These are phyloP conservation scores for Raddia guianensis DNA, from an alignment of 176 grass and related monocot species.

Conservation along the genomic window DNA sequence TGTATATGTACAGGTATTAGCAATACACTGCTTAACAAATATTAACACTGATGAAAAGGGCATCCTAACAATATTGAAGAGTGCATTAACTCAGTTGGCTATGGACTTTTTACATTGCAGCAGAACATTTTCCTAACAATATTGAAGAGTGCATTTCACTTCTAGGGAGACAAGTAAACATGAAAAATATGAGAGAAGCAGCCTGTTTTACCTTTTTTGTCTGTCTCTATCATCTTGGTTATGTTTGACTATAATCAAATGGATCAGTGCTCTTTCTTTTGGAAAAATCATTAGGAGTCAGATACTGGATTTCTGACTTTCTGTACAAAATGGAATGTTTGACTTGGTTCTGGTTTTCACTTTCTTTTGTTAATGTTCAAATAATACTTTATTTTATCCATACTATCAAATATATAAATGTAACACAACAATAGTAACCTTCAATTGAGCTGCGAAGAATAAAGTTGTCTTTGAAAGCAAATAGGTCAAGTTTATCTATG, in stretches of 20 bases:
- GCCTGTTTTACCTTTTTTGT: background rate
- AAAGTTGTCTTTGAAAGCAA: background rate
- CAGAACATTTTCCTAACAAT: background rate
- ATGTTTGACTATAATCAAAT: background rate
- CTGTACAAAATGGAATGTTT: background rate
- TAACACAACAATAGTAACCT: background rate
- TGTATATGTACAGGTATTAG: no score
- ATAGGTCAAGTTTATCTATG: background rate
- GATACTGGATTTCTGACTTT: background rate
- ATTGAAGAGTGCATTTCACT: background rate
- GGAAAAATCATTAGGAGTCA: background rate
- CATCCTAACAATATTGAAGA: no score
- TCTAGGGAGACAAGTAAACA: background rate
- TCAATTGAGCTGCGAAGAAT: background rate
- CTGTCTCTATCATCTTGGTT: background rate
- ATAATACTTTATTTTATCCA: background rate
- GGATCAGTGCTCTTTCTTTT: background rate
- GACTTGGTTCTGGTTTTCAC: background rate
- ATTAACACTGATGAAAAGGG: background rate
- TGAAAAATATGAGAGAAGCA: constrained; percentile 8
- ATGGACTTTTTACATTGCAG: background rate
- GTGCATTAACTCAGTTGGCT: background rate
- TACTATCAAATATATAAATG: background rate
- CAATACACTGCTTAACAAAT: no score
- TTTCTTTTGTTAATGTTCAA: background rate